phyloP scores from a whole-genome alignment of 129 eudicot genomes.

The Flaveria robusta region DNA sequence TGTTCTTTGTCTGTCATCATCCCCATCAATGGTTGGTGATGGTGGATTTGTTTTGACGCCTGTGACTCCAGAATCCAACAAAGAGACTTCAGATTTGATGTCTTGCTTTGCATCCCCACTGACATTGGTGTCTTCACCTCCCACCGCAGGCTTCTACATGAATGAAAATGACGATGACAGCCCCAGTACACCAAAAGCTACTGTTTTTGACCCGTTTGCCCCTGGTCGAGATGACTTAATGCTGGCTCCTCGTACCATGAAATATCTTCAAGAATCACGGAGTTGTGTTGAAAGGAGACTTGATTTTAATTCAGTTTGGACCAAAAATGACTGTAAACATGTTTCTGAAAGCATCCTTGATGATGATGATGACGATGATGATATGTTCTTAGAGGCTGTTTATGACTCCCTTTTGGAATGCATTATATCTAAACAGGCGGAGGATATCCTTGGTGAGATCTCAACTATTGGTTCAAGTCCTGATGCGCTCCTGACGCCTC shows the following conservation, averaged over 20 bases:
- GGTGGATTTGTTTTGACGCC: conserved; percentile 43
- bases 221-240: conserved; percentile 54
- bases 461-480: not conserved
- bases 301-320: conserved; percentile 33
- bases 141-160: not conserved
- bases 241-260: conserved; percentile 53
- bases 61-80: conserved; percentile 48
- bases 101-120: conserved; percentile 34
- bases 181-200: conserved; percentile 52
- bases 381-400: conserved; percentile 39
- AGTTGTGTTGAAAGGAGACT: conserved; percentile 48
- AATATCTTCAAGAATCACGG: conserved; percentile 37
- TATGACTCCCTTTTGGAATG: conserved; percentile 50
- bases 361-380: conserved; percentile 43
- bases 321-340: conserved; percentile 19
- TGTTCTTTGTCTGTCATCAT: conserved; percentile 6
- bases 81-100: conserved; percentile 35
- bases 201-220: conserved; percentile 75
- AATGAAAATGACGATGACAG: conserved; percentile 25
- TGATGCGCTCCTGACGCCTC: conserved; percentile 51
- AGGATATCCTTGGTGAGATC: conserved; percentile 35
- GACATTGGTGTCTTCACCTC: conserved; percentile 33
- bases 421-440: conserved; percentile 46
- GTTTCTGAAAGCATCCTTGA: conserved; percentile 32
- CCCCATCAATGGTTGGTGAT: conserved; percentile 16